Evolutionary conservation across 805 yeast genomes (phyloP).

Genomic region (Huiozyma naganishii): DNA sequence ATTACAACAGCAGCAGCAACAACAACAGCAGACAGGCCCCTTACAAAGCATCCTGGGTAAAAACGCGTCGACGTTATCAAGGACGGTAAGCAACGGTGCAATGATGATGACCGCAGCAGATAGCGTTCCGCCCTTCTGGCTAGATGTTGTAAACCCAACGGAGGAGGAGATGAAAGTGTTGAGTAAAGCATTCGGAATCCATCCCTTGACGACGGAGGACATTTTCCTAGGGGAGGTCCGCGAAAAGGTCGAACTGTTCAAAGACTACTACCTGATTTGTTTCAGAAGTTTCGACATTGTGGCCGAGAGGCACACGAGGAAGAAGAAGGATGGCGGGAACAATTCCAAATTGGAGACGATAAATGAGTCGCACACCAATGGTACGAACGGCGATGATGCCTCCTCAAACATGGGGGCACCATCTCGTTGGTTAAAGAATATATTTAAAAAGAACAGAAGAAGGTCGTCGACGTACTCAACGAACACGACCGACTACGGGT

Average conservation of each 20-base stretch:
- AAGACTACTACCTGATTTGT: constrained; percentile 84
- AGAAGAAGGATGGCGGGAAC: constrained; percentile 27
- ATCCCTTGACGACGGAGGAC: constrained; percentile 94
- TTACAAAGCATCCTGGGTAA: constrained; percentile 4
- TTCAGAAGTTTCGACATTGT: constrained; percentile 77
- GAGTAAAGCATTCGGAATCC: constrained; percentile 85
- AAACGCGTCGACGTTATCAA: constrained; percentile 8
- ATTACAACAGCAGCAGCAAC: background rate
- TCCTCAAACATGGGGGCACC: background rate
- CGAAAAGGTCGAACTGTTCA: constrained; percentile 88
- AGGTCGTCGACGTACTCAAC: constrained; percentile 5
- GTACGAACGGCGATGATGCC: constrained; percentile 2
- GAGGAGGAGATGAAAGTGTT: constrained; percentile 94
- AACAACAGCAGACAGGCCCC: background rate
- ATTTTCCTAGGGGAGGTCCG: constrained; percentile 87
- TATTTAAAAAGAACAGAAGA: constrained; percentile 2
- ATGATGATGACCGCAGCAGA: background rate
- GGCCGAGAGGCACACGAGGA: constrained; percentile 51
- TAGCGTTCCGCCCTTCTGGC: constrained; percentile 68
- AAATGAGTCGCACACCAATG: background rate
- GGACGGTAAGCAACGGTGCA: background rate
- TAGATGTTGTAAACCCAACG: constrained; percentile 84
- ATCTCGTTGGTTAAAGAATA: constrained; percentile 1
- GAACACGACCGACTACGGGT: constrained; percentile 1
- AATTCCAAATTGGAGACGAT: constrained; percentile 21